These are phyloP conservation scores for Zoysia matrella DNA, from an alignment of 202 grass and related monocot genomes.

Conservation along the genomic window DNA sequence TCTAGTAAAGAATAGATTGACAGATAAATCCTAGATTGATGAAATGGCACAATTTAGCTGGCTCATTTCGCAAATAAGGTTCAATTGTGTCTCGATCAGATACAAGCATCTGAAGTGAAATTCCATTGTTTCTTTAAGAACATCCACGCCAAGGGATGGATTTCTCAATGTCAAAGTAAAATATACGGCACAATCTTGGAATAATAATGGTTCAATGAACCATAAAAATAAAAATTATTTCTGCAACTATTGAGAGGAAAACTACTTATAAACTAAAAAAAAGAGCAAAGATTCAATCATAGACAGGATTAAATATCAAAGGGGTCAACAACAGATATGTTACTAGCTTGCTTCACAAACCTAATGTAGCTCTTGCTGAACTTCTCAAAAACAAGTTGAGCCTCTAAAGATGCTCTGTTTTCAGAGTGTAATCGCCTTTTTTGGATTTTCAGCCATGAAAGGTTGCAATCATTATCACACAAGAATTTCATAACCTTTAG, in stretches of 20 bases:
- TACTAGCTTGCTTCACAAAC: conserved; percentile 40
- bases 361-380: conserved; percentile 22
- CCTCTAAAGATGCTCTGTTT: conserved; percentile 25
- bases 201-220: background rate
- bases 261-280: background rate
- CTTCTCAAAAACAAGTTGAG: conserved; percentile 40
- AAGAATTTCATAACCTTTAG: conserved; percentile 51
- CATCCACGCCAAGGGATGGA: too few relatives aligned
- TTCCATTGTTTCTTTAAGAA: too few relatives aligned
- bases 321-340: conserved; percentile 45
- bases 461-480: conserved; percentile 37
- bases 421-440: conserved; percentile 29
- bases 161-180: background rate
- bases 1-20: too few relatives aligned
- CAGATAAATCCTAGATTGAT: too few relatives aligned
- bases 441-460: conserved; percentile 37
- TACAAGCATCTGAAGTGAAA: too few relatives aligned
- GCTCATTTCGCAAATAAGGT: too few relatives aligned
- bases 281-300: background rate
- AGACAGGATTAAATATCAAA: conserved; percentile 33
- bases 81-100: too few relatives aligned
- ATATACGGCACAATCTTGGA: background rate
- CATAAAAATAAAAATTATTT: background rate
- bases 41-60: too few relatives aligned
- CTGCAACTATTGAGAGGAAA: background rate